Conservation (phyloP, 2,329 filamentous ascomycete species). For the Parascedosporium putredinis region DNA sequence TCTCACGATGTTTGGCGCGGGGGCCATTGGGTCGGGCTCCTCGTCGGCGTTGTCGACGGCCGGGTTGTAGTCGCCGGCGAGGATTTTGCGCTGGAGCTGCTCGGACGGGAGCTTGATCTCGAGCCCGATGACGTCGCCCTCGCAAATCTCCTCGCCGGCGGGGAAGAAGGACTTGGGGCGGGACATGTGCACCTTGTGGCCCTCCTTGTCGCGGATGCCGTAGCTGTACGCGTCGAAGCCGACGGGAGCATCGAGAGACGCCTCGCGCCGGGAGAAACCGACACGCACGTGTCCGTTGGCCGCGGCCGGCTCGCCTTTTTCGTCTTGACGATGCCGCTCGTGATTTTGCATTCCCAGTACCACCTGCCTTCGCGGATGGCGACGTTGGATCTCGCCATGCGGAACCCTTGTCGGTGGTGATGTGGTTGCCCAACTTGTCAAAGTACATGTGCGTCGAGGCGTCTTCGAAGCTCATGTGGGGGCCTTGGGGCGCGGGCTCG, state of each 20-base stretch:
- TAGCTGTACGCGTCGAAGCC: slow-evolving; percentile 92
- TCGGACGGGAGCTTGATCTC: slow-evolving; percentile 87
- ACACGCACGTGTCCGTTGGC: slow-evolving; percentile 62
- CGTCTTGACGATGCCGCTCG: slow-evolving; percentile 55
- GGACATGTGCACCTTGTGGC: slow-evolving; percentile 88
- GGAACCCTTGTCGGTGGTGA: slow-evolving; percentile 91
- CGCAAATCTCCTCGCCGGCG: slow-evolving; percentile 65
- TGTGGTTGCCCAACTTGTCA: slow-evolving; percentile 60
- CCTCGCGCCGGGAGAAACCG: slow-evolving; percentile 76
- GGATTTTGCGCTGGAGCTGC: slow-evolving; percentile 75
- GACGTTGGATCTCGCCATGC: slow-evolving; percentile 84
- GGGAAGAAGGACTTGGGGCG: slow-evolving; percentile 85
- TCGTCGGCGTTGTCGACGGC: slow-evolving; percentile 61
- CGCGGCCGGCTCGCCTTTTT: slow-evolving; percentile 32
- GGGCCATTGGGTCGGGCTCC: slow-evolving; percentile 40
- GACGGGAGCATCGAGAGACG: slow-evolving; percentile 71
- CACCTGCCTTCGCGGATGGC: slow-evolving; percentile 79
- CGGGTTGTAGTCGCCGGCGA: slow-evolving; percentile 79
- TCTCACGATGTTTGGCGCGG: slow-evolving; percentile 72
- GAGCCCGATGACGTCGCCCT: slow-evolving; percentile 89
- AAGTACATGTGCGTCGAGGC: slow-evolving; percentile 78
- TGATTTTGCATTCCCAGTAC: slow-evolving; percentile 91
- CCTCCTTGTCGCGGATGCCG: slow-evolving; percentile 77
- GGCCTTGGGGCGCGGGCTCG: slow-evolving; percentile 71
- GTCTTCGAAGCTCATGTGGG: slow-evolving; percentile 89